Evolutionary conservation across 192 early-diverging fungal genomes (phyloP), one percentile per base, ranked within the genome.

Genomic region (Ambispora gerdemannii): DNA sequence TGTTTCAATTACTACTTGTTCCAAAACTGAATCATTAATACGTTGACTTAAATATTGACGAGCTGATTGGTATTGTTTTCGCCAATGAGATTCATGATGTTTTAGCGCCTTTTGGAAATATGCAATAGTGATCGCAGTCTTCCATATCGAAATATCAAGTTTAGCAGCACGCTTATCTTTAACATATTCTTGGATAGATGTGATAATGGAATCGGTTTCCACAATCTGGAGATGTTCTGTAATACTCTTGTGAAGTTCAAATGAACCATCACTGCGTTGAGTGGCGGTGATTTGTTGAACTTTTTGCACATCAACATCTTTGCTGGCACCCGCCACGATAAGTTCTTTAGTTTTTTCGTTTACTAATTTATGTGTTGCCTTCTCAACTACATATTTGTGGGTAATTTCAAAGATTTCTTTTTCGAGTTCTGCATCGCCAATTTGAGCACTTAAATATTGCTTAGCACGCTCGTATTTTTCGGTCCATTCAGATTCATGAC

Each of bases 351-450:
- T 15, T 43, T 43, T 6, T 43, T 43, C 7, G 15, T 15, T 43
- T 43, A 43, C 38, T 6, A 43, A 6, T 43, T 43, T 6, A 43
- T 43, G 38, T 43, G 38, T 43, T 10, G 38, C 38, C 38, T 4
- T 58, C 19, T 65, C 63, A 47, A 65, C 35, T 22, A 65, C 63
- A 38, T 43, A 32, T 49, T 47, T 65, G 36, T 36, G 24, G 24
- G 63, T 25, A 17, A 24, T 22, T 65, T 35, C 35, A 7, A 65
- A n/a, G 6, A 65, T 35, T 0, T 65, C 63, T 24, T 65, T 22
- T 11, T 49, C 63, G 7, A 65, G 27, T 49, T 65, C 10, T 6
- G 11, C 35, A 49, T 65, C 63, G 8, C 22, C 36, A 49, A 65
- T 30, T 27, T 65, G 63, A 65, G 28, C 20, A 19, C 43, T 65